phyloP scores from a whole-genome alignment of 768 basidiomycete genomes.

The Kwoniella pini region DNA sequence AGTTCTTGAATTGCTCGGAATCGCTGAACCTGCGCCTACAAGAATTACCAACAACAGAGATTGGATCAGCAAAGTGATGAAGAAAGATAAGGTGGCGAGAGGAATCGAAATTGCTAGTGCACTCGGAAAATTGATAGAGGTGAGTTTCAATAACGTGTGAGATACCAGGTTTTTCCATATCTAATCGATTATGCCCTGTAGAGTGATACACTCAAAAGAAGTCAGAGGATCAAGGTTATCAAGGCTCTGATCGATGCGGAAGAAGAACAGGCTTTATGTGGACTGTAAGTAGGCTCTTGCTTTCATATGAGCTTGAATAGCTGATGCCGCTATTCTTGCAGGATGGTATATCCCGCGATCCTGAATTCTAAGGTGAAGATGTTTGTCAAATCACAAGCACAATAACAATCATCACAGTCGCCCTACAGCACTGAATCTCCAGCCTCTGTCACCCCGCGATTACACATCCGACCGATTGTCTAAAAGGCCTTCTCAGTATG shows the following conservation, averaged over 20 bases:
- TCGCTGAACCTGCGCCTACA: constrained; percentile 16
- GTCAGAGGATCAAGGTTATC: constrained; percentile 32
- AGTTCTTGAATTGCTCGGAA: constrained; percentile 16
- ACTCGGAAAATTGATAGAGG: constrained; percentile 27
- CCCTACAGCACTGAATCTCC: too few relatives aligned
- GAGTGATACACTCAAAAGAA: constrained; percentile 23
- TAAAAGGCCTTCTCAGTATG: too few relatives aligned
- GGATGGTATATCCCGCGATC: constrained; percentile 27
- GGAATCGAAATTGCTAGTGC: constrained; percentile 24
- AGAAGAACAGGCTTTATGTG: constrained; percentile 31
- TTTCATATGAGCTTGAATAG: background rate
- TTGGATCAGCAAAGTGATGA: constrained; percentile 28
- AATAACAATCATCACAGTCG: too few relatives aligned
- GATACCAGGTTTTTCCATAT: background rate
- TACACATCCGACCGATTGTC: too few relatives aligned
- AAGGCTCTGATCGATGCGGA: constrained; percentile 28
- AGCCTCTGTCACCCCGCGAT: too few relatives aligned
- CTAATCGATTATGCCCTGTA: background rate
- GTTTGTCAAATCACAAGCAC: background rate
- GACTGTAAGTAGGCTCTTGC: constrained; percentile 25
- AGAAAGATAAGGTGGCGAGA: constrained; percentile 20
- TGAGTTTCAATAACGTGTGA: constrained; percentile 10
- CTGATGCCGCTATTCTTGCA: background rate
- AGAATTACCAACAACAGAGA: constrained; percentile 4
- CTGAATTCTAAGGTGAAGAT: constrained; percentile 25